Percentiles rank a stretch among this genome's conserved stretches.
phyloP scores from a whole-genome alignment of 257 asterid species.

The Perilla frutescens region DNA sequence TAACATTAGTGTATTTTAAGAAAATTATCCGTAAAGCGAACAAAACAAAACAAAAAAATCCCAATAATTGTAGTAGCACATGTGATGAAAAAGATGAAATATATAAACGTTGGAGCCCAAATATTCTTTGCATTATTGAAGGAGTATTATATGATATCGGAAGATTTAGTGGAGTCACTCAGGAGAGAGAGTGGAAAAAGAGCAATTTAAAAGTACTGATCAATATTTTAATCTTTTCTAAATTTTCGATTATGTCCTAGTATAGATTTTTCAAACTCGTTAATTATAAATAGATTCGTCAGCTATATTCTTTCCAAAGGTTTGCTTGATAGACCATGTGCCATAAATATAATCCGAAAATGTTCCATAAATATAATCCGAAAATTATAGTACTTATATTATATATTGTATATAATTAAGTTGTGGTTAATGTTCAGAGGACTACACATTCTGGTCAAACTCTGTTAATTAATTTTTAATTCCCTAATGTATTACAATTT shows the following conservation, averaged over 20 bases:
- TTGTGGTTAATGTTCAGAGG: too few species aligned
- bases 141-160: slow-evolving; percentile 18
- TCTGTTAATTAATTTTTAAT: too few species aligned
- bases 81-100: not conserved
- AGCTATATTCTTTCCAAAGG: slow-evolving; percentile 28
- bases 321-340: slow-evolving; percentile 54
- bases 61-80: slow-evolving; percentile 2
- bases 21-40: too few species aligned
- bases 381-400: too few species aligned
- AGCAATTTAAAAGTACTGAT: slow-evolving; percentile 28
- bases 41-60: too few species aligned
- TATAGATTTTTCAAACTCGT: slow-evolving; percentile 36
- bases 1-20: too few species aligned
- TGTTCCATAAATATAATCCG: slow-evolving; percentile 25
- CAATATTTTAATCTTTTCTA: slow-evolving; percentile 32
- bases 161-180: slow-evolving; percentile 40
- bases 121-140: slow-evolving; percentile 36
- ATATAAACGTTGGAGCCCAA: slow-evolving; percentile 2
- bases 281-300: not conserved
- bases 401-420: not conserved
- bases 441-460: too few species aligned
- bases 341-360: slow-evolving; percentile 20
- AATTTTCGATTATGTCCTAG: slow-evolving; percentile 29
- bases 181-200: slow-evolving; percentile 4
- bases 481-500: too few species aligned